These are phyloP conservation scores for Prunus fruticosa DNA, from an alignment of 306 rosid genomes.

Conservation along the genomic window DNA sequence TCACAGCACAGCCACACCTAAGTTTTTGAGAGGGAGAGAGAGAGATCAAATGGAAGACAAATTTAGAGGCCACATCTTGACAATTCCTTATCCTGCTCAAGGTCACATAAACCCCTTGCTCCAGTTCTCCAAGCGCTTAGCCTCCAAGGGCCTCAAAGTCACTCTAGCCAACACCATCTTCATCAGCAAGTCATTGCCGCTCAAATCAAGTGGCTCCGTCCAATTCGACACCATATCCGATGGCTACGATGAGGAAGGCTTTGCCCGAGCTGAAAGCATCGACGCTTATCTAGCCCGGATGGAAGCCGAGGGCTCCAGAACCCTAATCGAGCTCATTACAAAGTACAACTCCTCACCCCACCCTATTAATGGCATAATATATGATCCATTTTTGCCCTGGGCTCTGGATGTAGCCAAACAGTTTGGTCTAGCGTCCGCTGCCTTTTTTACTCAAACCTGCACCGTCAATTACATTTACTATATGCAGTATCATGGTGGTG, in stretches of 20 bases:
- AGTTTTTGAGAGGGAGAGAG: neutral
- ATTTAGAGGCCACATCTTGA: neutral
- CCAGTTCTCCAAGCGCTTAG: constrained; percentile 26
- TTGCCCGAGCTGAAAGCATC: constrained; percentile 27
- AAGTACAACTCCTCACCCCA: constrained; percentile 23
- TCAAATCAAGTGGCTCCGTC: constrained; percentile 20
- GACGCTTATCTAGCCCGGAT: constrained; percentile 36
- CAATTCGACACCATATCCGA: constrained; percentile 62
- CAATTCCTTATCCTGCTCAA: constrained; percentile 15
- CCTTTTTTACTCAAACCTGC: constrained; percentile 60
- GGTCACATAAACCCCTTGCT: constrained; percentile 28
- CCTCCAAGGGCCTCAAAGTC: constrained; percentile 26
- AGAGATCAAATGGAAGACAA: neutral
- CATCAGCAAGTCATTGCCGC: constrained; percentile 45
- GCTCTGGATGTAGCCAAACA: constrained; percentile 51
- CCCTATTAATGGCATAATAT: constrained; percentile 46
- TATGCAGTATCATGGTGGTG: constrained; percentile 30
- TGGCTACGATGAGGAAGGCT: constrained; percentile 63
- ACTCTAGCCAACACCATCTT: constrained; percentile 53
- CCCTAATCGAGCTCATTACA: constrained; percentile 40
- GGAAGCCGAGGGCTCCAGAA: constrained; percentile 36
- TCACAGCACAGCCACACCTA: no score
- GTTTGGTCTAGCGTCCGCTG: constrained; percentile 38
- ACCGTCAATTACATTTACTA: constrained; percentile 43
- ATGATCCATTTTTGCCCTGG: constrained; percentile 52